Conservation (phyloP, 495 filamentous ascomycete species). For the Podospora didyma region DNA sequence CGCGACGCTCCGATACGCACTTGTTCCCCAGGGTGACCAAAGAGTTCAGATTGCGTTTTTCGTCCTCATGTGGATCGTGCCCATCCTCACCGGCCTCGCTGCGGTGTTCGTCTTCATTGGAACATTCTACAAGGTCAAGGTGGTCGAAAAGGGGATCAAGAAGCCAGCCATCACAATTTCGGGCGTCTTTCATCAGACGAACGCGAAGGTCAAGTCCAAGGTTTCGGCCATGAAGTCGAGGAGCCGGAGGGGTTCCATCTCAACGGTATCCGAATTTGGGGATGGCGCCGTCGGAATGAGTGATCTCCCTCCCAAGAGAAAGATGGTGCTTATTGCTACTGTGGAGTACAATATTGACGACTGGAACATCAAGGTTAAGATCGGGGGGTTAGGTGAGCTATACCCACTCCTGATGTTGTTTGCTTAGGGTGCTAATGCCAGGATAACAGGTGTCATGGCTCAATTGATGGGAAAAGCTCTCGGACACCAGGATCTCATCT, state of each 20-base stretch:
- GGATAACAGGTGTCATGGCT: constrained; percentile 67
- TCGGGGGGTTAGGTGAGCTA: constrained; percentile 67
- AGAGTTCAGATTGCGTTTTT: constrained; percentile 5
- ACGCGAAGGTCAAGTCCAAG: constrained; percentile 35
- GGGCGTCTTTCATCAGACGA: constrained; percentile 36
- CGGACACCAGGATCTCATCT: constrained; percentile 64
- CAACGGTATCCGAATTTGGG: constrained; percentile 2
- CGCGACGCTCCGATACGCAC: constrained; percentile 33
- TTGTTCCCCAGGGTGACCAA: constrained; percentile 13
- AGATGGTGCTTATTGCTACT: constrained; percentile 60
- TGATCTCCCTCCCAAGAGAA: constrained; percentile 11
- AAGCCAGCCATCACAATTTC: constrained; percentile 11
- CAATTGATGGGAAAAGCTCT: constrained; percentile 71
- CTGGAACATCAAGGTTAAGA: constrained; percentile 71
- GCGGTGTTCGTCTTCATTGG: constrained; percentile 57
- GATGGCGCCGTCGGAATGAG: constrained; percentile 20
- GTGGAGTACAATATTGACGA: constrained; percentile 74
- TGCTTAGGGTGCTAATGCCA: too few species aligned
- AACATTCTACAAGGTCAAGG: constrained; percentile 53
- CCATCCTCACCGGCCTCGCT: constrained; percentile 46
- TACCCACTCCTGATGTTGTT: too few species aligned
- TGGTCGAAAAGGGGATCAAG: constrained; percentile 44
- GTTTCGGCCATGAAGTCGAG: constrained; percentile 12
- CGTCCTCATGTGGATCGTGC: constrained; percentile 34
- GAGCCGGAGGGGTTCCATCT: constrained; percentile 10